Percentiles rank a stretch among this genome's conserved stretches.
These are phyloP conservation scores for Kluyveromyces sp. DNA, from an alignment of 1,139 yeast species.

Conservation along the genomic window DNA sequence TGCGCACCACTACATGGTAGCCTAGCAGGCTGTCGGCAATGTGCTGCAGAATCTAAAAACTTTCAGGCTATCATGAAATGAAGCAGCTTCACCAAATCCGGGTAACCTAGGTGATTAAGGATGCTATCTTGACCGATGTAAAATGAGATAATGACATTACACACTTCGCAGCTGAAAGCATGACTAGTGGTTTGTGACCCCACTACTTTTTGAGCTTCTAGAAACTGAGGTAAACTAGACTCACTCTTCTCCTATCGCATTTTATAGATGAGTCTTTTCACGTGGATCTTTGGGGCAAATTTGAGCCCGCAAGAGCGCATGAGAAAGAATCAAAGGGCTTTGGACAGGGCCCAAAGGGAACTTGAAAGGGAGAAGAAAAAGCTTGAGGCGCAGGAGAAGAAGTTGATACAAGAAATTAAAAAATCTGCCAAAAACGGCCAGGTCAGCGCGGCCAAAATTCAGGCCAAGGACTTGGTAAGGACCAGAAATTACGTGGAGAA, in stretches of 20 bases:
- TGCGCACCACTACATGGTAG: too few species aligned
- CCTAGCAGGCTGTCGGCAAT: too few species aligned
- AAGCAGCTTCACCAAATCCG: constrained; percentile 5
- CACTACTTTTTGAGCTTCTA: not conserved
- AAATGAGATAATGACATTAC: too few species aligned
- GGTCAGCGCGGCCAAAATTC: constrained; percentile 81
- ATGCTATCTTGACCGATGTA: not conserved
- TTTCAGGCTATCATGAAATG: not conserved
- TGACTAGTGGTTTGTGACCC: too few species aligned
- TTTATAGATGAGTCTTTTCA: constrained; percentile 56
- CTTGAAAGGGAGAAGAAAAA: constrained; percentile 79
- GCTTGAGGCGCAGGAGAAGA: constrained; percentile 86
- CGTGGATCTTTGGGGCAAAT: constrained; percentile 94
- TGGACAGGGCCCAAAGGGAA: constrained; percentile 91
- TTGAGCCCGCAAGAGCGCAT: constrained; percentile 91
- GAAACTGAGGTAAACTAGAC: not conserved
- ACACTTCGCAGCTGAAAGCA: too few species aligned
- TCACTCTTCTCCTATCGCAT: not conserved
- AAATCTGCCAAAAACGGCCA: constrained; percentile 88
- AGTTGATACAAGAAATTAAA: constrained; percentile 75
- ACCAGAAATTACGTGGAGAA: constrained; percentile 77
- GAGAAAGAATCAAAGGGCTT: constrained; percentile 89
- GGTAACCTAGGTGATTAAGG: not conserved
- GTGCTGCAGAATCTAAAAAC: not conserved
- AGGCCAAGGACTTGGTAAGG: constrained; percentile 89